Evolutionary conservation across 2,329 filamentous ascomycete genomes (phyloP), one percentile per base, ranked within the genome.

Genomic region (Curvularia spicifera): DNA sequence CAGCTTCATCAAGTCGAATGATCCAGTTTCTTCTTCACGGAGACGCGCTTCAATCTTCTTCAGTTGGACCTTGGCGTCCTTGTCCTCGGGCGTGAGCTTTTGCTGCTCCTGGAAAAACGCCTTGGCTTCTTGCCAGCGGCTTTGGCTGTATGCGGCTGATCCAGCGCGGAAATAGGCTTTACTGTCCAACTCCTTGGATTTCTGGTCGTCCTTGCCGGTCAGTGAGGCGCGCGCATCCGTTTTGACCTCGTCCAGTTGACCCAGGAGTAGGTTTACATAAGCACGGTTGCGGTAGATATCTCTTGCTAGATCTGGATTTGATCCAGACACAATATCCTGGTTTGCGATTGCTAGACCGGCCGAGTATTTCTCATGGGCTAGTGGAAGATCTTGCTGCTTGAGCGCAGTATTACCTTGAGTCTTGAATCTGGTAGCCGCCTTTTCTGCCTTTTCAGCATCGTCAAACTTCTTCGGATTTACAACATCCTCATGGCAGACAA

Each of bases 131-230:
- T 60, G 48, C 53, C 77, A 84, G n/a, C 72, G 66, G 0, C 67
- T 60, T 3, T 84, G 75, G 4, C 71, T 61, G 50, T 84, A 84
- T 0, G 82, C 71, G 0, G 82, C 82, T 53, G 73, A 77, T 0
- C 79, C 76, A 48, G 81, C 75, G 1, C 82, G 78, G 59, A 79
- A 81, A 2, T 81, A 70, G 0, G 71, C 72, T 61, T 83, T 84
- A 47, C 84, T 81, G 0, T 75, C 71, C 0, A 68, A 60, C 0
- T 61, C 66, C 50, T 69, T 71, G 15, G 66, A 70, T 39, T 68
- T 64, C 24, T 67, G 63, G 22, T 74, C 71, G n/a, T 67, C 61
- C 40, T 51, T 63, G 1, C 59, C 53, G 8, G 65, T 71, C 0
- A 76, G 54, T 31, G 72, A 72, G 10, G 68, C 66, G 40, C 61